A percentile compares a stretch with the other conserved stretches of the same genome.
Evolutionary conservation across 2,329 filamentous ascomycete genomes (phyloP).

Genomic region (Beauveria caledonica): DNA sequence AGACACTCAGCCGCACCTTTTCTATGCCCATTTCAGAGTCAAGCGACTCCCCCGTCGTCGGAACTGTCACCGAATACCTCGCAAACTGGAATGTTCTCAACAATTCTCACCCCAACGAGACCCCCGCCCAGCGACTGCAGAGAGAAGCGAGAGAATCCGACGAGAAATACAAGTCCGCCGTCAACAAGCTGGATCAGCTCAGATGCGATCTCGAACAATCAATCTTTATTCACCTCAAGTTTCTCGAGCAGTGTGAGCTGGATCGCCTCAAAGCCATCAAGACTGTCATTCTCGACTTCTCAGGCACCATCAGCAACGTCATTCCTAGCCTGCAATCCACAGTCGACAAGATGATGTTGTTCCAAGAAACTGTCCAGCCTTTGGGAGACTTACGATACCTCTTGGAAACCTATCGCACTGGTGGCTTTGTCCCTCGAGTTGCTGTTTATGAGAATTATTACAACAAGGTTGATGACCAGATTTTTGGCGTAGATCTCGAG

Average conservation of each 20-base stretch:
- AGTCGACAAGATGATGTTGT: conserved; percentile 98
- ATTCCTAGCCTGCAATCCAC: conserved; percentile 93
- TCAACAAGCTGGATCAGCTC: conserved; percentile 80
- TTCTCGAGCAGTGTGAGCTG: conserved; percentile 94
- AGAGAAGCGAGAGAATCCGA: conserved; percentile 86
- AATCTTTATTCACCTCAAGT: conserved; percentile 85
- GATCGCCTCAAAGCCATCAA: conserved; percentile 97
- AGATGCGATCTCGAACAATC: conserved; percentile 93
- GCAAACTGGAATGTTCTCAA: conserved; percentile 81
- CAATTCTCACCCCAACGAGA: conserved; percentile 88
- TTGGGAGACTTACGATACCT: conserved; percentile 83
- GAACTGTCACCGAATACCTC: conserved; percentile 80
- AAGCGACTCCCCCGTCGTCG: conserved; percentile 69
- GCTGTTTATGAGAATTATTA: conserved; percentile 98
- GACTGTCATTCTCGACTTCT: conserved; percentile 95
- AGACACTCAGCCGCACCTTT: conserved; percentile 61
- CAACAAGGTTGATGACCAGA: conserved; percentile 95
- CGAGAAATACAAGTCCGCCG: conserved; percentile 82
- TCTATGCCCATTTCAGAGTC: conserved; percentile 54
- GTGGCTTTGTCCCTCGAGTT: conserved; percentile 83
- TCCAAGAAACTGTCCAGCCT: conserved; percentile 97
- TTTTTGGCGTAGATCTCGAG: conserved; percentile 96
- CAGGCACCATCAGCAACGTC: conserved; percentile 92
- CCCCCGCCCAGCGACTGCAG: conserved; percentile 74
- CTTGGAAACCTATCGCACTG: conserved; percentile 93